Percentiles rank a stretch among this genome's conserved stretches.
Conservation (phyloP, 2,329 filamentous ascomycete genomes). For the Claviceps quebecensis region DNA sequence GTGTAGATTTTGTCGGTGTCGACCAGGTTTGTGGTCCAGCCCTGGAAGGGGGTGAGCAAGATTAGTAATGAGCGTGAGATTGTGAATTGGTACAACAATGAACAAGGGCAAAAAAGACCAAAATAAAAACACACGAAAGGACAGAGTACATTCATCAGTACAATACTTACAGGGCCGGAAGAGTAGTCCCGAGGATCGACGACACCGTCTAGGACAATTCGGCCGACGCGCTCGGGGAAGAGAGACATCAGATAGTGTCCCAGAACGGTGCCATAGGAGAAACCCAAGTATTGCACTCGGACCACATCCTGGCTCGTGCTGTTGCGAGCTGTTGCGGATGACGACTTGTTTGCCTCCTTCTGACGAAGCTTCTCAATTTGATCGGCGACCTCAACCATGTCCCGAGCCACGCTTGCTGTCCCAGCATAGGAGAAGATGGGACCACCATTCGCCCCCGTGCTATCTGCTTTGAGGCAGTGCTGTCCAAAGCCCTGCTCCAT, state of each 20-base stretch:
- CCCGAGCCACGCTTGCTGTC: conserved; percentile 6
- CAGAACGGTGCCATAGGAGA: conserved; percentile 24
- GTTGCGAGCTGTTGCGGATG: not conserved
- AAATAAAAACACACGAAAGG: too few species aligned
- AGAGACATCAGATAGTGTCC: conserved; percentile 14
- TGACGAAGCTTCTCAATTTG: conserved; percentile 4
- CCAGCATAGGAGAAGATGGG: conserved; percentile 14
- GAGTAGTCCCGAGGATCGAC: conserved; percentile 20
- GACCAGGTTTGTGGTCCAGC: conserved; percentile 18
- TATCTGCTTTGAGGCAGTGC: conserved; percentile 12
- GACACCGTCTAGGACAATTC: conserved; percentile 22
- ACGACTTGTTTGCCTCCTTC: not conserved
- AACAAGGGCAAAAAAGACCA: not conserved
- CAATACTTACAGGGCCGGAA: conserved; percentile 12
- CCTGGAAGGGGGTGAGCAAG: not conserved
- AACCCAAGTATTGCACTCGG: conserved; percentile 30
- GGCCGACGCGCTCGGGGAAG: conserved; percentile 16
- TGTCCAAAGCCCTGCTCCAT: conserved; percentile 10
- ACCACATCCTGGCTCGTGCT: conserved; percentile 1
- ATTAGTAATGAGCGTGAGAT: not conserved
- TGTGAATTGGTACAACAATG: not conserved
- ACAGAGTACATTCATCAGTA: too few species aligned
- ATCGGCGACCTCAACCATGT: conserved; percentile 6
- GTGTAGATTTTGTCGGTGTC: conserved; percentile 18
- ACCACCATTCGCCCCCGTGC: conserved; percentile 3